These are phyloP conservation scores for Boletus barrowsii DNA, from an alignment of 768 basidiomycete genomes.

Conservation along the genomic window DNA sequence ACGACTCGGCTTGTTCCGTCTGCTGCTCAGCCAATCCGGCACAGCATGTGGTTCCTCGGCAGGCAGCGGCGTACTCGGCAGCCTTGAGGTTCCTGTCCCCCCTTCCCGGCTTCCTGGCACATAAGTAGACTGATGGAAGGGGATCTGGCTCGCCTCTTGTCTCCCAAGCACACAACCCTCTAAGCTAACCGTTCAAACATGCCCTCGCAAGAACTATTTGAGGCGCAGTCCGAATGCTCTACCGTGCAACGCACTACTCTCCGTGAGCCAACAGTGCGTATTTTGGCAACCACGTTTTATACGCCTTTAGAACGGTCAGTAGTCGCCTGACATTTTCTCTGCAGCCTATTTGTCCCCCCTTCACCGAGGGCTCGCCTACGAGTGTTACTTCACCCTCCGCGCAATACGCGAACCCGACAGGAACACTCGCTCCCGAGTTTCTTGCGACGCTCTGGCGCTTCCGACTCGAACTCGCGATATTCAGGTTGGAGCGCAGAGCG, in stretches of 20 bases:
- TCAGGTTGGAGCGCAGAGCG: slow-evolving; percentile 20
- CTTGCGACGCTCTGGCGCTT: slow-evolving; percentile 17
- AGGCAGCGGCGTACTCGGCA: slow-evolving; percentile 2
- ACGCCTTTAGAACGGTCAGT: background rate
- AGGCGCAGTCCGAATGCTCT: background rate
- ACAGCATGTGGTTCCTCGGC: slow-evolving; percentile 17
- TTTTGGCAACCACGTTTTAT: background rate
- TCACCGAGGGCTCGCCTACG: background rate
- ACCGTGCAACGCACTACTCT: background rate
- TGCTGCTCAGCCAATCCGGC: background rate
- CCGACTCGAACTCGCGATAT: slow-evolving; percentile 19
- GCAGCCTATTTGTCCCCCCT: background rate
- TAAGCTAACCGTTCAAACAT: background rate
- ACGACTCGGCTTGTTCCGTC: slow-evolving; percentile 1
- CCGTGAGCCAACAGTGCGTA: slow-evolving; percentile 1
- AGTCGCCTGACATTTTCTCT: background rate
- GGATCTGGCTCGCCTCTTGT: background rate
- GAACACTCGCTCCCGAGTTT: slow-evolving; percentile 4
- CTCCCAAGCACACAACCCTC: background rate
- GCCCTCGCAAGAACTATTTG: background rate
- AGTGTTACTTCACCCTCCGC: background rate
- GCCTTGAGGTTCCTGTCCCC: slow-evolving; percentile 1
- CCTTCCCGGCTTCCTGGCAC: slow-evolving; percentile 4
- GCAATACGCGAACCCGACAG: background rate
- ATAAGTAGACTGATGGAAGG: slow-evolving; percentile 13